These are phyloP conservation scores for Silene conica DNA, from an alignment of 148 eudicot species.

Conservation along the genomic window DNA sequence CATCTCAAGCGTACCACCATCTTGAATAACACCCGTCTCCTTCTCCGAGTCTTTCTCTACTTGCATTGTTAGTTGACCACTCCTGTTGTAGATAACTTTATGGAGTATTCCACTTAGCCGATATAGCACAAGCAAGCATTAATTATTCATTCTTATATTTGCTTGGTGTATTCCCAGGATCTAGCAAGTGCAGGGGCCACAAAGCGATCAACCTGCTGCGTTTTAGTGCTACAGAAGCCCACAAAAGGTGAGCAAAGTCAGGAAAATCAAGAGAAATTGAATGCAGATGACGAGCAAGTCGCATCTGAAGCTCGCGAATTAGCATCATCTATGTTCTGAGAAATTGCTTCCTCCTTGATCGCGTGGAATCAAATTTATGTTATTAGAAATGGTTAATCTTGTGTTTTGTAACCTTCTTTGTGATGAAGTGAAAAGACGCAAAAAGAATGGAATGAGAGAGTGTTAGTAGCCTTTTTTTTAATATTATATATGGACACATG, in stretches of 20 bases:
- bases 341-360: background rate
- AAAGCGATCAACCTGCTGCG: conserved; percentile 96
- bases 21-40: conserved; percentile 66
- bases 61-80: background rate
- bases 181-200: conserved; percentile 98
- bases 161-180: conserved; percentile 41
- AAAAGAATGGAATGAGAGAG: too few species aligned
- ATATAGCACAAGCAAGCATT: background rate
- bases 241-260: conserved; percentile 67
- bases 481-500: too few species aligned
- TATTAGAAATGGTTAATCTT: conserved; percentile 5
- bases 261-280: conserved; percentile 65
- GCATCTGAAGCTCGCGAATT: conserved; percentile 56
- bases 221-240: conserved; percentile 77
- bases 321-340: conserved; percentile 54
- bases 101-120: too few species aligned
- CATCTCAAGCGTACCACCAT: conserved; percentile 68
- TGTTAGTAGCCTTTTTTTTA: too few species aligned
- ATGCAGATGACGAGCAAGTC: conserved; percentile 65
- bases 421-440: too few species aligned
- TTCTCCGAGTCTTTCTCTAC: conserved; percentile 24
- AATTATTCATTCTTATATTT: background rate
- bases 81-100: background rate
- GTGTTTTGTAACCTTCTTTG: conserved; percentile 13
- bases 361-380: background rate